Conservation (phyloP, 345 rosid species). For the Gossypium ekmanianum region DNA sequence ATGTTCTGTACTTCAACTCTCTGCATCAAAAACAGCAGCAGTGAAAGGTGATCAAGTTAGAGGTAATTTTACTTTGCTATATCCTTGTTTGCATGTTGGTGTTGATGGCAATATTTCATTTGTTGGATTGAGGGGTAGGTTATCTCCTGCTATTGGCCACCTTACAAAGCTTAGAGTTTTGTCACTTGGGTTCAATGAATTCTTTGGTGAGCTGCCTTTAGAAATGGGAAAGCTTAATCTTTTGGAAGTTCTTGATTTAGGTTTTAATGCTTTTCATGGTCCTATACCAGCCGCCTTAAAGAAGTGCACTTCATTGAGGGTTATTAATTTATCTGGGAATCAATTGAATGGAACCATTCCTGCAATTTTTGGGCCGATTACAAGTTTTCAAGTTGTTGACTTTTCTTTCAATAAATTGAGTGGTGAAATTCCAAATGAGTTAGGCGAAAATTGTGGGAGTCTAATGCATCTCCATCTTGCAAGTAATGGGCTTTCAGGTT, state of each 20-base stretch:
- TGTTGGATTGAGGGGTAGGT: not conserved
- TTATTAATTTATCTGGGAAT: slow-evolving; percentile 9
- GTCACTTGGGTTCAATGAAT: slow-evolving; percentile 4
- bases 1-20: slow-evolving; percentile 26
- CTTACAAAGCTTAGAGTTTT: slow-evolving; percentile 8
- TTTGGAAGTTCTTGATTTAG: slow-evolving; percentile 11
- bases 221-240: slow-evolving; percentile 4
- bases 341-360: slow-evolving; percentile 12
- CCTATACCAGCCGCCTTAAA: not conserved
- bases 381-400: slow-evolving; percentile 26
- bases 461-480: slow-evolving; percentile 8
- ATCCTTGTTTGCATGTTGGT: not conserved
- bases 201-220: not conserved
- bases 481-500: slow-evolving; percentile 2
- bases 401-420: slow-evolving; percentile 36
- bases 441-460: slow-evolving; percentile 1
- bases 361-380: slow-evolving; percentile 11
- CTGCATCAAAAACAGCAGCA: not conserved
- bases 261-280: slow-evolving; percentile 8
- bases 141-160: slow-evolving; percentile 1
- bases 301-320: slow-evolving; percentile 4
- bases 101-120: not conserved
- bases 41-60: not conserved
- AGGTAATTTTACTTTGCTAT: slow-evolving; percentile 8
- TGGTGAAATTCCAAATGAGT: slow-evolving; percentile 17